Percentiles rank a stretch among this genome's conserved stretches.
Conservation (phyloP, 2,329 filamentous ascomycete genomes). For the Westerdykella sp. region DNA sequence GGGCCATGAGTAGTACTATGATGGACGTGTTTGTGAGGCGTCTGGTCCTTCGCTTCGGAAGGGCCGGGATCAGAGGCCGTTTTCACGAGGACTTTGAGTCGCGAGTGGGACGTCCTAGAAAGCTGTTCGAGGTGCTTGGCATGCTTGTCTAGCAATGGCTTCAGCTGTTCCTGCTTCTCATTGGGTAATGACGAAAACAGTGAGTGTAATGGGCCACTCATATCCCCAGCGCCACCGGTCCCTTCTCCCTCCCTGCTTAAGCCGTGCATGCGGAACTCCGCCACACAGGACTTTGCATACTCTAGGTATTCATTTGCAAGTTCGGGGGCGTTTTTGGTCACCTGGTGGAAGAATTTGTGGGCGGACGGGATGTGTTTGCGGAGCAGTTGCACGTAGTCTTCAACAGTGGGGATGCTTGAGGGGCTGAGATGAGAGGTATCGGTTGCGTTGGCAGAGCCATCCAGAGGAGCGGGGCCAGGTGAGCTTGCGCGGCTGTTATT, state of each 20-base stretch:
- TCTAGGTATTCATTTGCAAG: constrained; percentile 55
- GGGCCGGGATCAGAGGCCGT: constrained; percentile 1
- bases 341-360: constrained; percentile 66
- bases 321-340: constrained; percentile 61
- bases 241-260: constrained; percentile 5
- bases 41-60: background rate
- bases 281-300: constrained; percentile 55
- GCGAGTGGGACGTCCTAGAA: constrained; percentile 47
- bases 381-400: constrained; percentile 65
- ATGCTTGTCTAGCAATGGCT: constrained; percentile 54
- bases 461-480: constrained; percentile 9
- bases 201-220: constrained; percentile 38
- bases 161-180: constrained; percentile 43
- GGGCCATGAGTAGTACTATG: constrained; percentile 52
- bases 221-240: constrained; percentile 35
- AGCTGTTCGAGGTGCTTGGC: constrained; percentile 54
- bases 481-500: constrained; percentile 19
- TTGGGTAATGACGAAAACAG: constrained; percentile 45
- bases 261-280: constrained; percentile 47
- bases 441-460: constrained; percentile 7
- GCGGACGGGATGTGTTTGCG: constrained; percentile 56
- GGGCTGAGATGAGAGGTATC: background rate
- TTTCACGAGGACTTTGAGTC: constrained; percentile 53
- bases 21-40: constrained; percentile 11
- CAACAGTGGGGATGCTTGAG: constrained; percentile 50